Base-by-base conservation (phyloP, 768 basidiomycete species). In the Cystobasidium ongulense region DNA sequence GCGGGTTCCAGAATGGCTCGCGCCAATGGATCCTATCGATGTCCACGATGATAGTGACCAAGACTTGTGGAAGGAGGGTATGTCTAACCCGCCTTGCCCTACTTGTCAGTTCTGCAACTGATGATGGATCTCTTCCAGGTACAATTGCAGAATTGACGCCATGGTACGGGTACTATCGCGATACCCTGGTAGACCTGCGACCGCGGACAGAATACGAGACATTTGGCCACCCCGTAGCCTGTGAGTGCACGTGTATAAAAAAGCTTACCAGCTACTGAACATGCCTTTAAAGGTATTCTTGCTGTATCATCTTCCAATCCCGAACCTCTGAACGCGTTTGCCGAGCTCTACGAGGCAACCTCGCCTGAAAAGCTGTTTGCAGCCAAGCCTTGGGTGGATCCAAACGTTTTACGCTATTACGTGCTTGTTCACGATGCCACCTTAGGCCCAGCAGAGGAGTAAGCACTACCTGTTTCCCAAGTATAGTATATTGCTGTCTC, bases 301-400 rank as follows among this genome's bases (percentile, higher is more conserved):
- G 78, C 77, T 25, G 77, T 79, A 29, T 79, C 80, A 13, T 77
- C 80, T n/a, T 53, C 76, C 0, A 72, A 76, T 54, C 75, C 77
- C 5, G 79, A 80, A 57, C 80, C 80, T 0, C 65, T 81, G 33
- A 77, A 76, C 74, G 77, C 79, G 15, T 76, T 81, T 57, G 74
- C 78, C 4, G 7, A n/a, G 1, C 75, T 81, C 21, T 80, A 77
- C 76, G 77, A 77, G 25, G 61, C 66, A 38, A 72, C 77, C 1
- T 76, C 76, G 7, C 74, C 43, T n/a, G 65, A 53, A 15, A 68
- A 59, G 29, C 78, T 76, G 64, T 74, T 74, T 46, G 46, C 38
- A 5, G 61, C 68, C 35, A 63, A 75, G 29, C 77, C 79, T 0
- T 81, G 57, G 64, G 72, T 76, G 29, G 66, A 75, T 21, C 78